phyloP scores from a whole-genome alignment of 2,329 filamentous ascomycete species.

The Pseudocercospora vitis region DNA sequence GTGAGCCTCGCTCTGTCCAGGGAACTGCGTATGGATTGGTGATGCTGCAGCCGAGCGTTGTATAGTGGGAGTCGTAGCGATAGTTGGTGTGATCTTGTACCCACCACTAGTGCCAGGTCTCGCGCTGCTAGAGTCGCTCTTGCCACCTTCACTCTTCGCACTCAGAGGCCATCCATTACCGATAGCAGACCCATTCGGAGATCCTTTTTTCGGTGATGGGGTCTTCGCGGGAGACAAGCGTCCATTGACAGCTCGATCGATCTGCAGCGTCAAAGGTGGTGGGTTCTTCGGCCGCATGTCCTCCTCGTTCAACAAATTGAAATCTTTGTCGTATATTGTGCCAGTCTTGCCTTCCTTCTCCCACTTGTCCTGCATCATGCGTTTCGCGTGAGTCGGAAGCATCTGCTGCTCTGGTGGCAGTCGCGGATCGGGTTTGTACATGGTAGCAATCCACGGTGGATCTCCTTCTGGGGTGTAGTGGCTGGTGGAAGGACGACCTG shows the following conservation, averaged over 20 bases:
- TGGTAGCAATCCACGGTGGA: constrained; percentile 89
- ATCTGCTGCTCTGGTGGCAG: constrained; percentile 94
- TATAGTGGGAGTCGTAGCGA: constrained; percentile 32
- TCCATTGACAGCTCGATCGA: background rate
- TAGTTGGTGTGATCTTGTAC: constrained; percentile 51
- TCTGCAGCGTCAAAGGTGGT: constrained; percentile 11
- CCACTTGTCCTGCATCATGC: constrained; percentile 92
- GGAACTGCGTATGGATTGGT: constrained; percentile 17
- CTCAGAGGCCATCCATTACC: constrained; percentile 32
- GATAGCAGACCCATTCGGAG: constrained; percentile 20
- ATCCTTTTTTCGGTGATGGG: constrained; percentile 17
- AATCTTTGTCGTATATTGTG: constrained; percentile 81
- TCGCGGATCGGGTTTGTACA: constrained; percentile 93
- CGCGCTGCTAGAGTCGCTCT: constrained; percentile 30
- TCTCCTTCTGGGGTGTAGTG: constrained; percentile 78
- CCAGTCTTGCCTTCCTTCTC: constrained; percentile 87
- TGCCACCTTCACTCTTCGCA: constrained; percentile 28
- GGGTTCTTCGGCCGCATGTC: constrained; percentile 51
- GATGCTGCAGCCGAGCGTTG: constrained; percentile 22
- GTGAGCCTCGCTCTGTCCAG: constrained; percentile 40
- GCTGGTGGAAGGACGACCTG: constrained; percentile 56
- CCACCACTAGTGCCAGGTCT: constrained; percentile 46
- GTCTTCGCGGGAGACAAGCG: constrained; percentile 8
- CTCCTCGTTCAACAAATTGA: constrained; percentile 73
- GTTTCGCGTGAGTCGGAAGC: constrained; percentile 86